Evolutionary conservation across 2,329 filamentous ascomycete genomes (phyloP), one percentile per base, ranked within the genome.

Genomic region (Fusarium miscanthi): DNA sequence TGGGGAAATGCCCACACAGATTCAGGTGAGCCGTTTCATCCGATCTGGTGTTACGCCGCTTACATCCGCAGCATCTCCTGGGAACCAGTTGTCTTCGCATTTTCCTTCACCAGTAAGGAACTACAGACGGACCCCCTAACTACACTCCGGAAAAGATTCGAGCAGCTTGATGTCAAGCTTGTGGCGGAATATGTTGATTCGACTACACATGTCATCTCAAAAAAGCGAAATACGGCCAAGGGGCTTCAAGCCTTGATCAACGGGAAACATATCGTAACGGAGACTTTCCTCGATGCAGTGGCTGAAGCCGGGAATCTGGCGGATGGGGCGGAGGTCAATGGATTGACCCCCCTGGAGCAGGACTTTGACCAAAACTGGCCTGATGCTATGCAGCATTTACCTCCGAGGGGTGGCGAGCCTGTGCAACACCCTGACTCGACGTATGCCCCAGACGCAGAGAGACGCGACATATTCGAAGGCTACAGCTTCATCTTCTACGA

Each of bases 401-500:
- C 95, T 1, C 89, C 92, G 0, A 87, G 89, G 9, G 93, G 92
- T 3, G 91, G 91, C 54, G 95, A 98, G 79, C 92, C 93, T 1
- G 88, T 91, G 5, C 86, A 91, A 40, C 88, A 92, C 52, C 88
- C 91, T 0, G 85, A 89, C 14, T 87, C 89, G n/a, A 88, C 90
- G 17, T 95, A 97, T 78, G 85, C 87, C 12, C 95, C 96, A 0
- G 89, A 95, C 69, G 72, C 85, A 0, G 81, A 83, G 21, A 88
- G 96, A 25, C 84, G 85, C 12, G 89, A 91, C 33, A 86, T 99
- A 2, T 98, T 99, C 74, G 89, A 93, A 16, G 93, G 93, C 6
- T 96, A 95, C 77, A 95, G 92, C 0, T 98, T 98, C 78, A 86
- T 99, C 7, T 97, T 98, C 77, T 92, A 95, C 73, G 91, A 95